Conservation (phyloP, 768 basidiomycete species). For the Tylopilus sp. region DNA sequence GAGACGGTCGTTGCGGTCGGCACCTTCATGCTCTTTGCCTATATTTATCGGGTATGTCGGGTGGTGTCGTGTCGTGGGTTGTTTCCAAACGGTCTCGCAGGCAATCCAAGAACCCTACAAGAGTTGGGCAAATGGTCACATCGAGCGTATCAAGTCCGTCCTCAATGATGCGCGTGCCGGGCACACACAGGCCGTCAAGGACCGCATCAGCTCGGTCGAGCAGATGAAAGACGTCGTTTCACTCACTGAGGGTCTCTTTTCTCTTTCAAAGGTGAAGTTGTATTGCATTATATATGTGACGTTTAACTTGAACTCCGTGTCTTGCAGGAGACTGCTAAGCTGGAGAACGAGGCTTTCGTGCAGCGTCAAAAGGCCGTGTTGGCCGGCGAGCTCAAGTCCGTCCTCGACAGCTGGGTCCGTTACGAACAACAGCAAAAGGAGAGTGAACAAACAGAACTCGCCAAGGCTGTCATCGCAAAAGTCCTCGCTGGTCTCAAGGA, state of each 20-base stretch:
- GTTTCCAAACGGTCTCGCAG: slow-evolving; percentile 35
- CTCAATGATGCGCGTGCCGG: slow-evolving; percentile 79
- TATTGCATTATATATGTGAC: not conserved
- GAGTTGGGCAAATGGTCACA: slow-evolving; percentile 88
- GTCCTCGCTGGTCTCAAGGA: slow-evolving; percentile 81
- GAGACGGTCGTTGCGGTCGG: slow-evolving; percentile 88
- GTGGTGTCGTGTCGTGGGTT: not conserved
- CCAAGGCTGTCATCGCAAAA: slow-evolving; percentile 83
- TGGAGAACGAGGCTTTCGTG: slow-evolving; percentile 87
- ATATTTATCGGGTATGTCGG: slow-evolving; percentile 69
- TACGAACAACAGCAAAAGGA: slow-evolving; percentile 97
- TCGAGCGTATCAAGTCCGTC: slow-evolving; percentile 77
- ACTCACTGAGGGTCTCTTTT: slow-evolving; percentile 87
- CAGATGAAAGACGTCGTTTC: slow-evolving; percentile 96
- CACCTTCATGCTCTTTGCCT: slow-evolving; percentile 77
- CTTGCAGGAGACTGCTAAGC: slow-evolving; percentile 79
- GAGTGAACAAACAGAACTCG: slow-evolving; percentile 90
- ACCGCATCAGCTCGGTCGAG: slow-evolving; percentile 86
- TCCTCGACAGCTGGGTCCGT: slow-evolving; percentile 97
- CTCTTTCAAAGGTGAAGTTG: slow-evolving; percentile 75
- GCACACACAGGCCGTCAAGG: slow-evolving; percentile 91
- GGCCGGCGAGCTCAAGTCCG: slow-evolving; percentile 85
- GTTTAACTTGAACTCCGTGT: not conserved
- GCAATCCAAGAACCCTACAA: slow-evolving; percentile 82
- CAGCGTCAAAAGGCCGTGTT: slow-evolving; percentile 86